A percentile compares a stretch with the other conserved stretches of the same genome.
phyloP scores from a whole-genome alignment of 2,329 filamentous ascomycete species.

The Diaporthe humulicola region DNA sequence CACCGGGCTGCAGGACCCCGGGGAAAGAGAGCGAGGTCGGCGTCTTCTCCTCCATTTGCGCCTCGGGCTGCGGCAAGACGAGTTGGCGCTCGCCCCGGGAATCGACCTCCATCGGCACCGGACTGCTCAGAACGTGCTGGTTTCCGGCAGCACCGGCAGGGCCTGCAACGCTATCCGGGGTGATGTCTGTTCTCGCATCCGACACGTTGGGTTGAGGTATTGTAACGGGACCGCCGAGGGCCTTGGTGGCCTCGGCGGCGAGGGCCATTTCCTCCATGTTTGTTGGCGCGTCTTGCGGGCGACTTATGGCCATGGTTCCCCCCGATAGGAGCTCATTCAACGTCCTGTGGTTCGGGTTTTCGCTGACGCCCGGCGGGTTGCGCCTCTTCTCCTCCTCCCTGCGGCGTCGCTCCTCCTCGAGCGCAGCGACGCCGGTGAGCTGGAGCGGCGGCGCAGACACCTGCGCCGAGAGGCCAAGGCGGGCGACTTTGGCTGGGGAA shows the following conservation, averaged over 20 bases:
- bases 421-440: constrained; percentile 66
- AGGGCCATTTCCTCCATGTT: constrained; percentile 41
- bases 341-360: constrained; percentile 67
- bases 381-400: constrained; percentile 59
- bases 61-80: constrained; percentile 56
- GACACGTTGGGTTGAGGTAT: constrained; percentile 50
- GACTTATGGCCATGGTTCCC: constrained; percentile 66
- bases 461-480: constrained; percentile 56
- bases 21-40: constrained; percentile 69
- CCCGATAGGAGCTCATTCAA: constrained; percentile 68
- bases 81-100: constrained; percentile 52
- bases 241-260: constrained; percentile 47
- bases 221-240: constrained; percentile 48
- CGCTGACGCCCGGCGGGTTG: constrained; percentile 60
- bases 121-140: constrained; percentile 61
- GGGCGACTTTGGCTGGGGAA: constrained; percentile 68
- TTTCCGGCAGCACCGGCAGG: constrained; percentile 45
- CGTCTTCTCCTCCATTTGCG: constrained; percentile 64
- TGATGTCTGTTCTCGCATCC: constrained; percentile 56
- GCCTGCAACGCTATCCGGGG: constrained; percentile 58
- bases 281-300: constrained; percentile 64
- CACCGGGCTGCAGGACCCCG: constrained; percentile 60
- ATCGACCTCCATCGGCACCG: constrained; percentile 68
- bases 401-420: constrained; percentile 66
- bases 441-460: constrained; percentile 59